phyloP scores from a whole-genome alignment of 352 stramenopile species.

The Phytophthora rubi region DNA sequence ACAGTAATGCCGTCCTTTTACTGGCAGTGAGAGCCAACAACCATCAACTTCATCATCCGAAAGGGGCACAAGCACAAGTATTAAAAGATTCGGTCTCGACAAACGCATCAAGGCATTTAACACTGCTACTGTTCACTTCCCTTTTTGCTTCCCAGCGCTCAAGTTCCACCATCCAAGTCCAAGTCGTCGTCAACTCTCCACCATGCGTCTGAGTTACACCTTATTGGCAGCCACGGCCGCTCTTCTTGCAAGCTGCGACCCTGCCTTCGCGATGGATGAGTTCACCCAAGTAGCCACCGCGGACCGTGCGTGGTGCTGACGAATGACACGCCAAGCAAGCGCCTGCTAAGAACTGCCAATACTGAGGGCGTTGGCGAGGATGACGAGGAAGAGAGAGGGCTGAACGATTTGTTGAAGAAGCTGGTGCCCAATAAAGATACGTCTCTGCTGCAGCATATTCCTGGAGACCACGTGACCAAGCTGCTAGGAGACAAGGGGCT shows the following conservation, averaged over 20 bases:
- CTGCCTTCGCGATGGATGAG: background rate
- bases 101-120: no score
- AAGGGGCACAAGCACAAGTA: no score
- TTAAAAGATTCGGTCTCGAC: no score
- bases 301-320: background rate
- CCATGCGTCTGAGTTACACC: slow-evolving; percentile 3
- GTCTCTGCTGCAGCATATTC: background rate
- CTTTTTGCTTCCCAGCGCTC: background rate
- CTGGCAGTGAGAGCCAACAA: no score
- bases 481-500: background rate
- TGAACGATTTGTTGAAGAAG: background rate
- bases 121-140: background rate
- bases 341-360: background rate
- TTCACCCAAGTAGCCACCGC: background rate
- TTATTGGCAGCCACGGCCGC: background rate
- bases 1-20: no score
- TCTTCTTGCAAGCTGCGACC: background rate
- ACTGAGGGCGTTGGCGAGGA: background rate
- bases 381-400: background rate
- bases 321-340: background rate
- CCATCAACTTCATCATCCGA: no score
- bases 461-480: background rate
- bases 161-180: background rate
- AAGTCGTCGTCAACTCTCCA: background rate
- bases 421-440: background rate